Conservation (phyloP, 192 early-diverging fungal species). For the Spizellomyces sp. region DNA sequence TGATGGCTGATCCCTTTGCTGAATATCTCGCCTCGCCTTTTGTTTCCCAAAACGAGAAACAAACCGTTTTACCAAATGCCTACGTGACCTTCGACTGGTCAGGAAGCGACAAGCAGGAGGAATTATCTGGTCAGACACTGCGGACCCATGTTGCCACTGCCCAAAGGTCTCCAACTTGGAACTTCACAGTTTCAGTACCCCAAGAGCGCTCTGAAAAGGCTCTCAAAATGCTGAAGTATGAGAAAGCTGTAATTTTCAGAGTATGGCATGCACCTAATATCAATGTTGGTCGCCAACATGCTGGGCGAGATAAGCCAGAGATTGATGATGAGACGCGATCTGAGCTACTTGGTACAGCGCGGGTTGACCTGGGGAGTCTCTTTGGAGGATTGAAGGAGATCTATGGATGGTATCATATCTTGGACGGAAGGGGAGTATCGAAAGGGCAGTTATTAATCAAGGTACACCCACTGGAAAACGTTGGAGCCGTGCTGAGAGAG, state of each 20-base stretch:
- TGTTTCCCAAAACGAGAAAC: conserved; percentile 1
- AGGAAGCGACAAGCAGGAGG: background rate
- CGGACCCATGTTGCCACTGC: conserved; percentile 17
- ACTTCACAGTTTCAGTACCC: conserved; percentile 4
- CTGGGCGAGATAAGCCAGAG: background rate
- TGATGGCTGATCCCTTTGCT: conserved; percentile 16
- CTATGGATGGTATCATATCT: conserved; percentile 42
- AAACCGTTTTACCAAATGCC: conserved; percentile 25
- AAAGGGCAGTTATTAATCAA: conserved; percentile 39
- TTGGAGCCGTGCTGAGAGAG: conserved; percentile 27
- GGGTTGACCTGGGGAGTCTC: conserved; percentile 31
- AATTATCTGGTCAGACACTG: background rate
- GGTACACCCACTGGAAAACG: conserved; percentile 30
- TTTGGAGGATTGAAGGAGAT: conserved; percentile 37
- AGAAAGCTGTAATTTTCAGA: conserved; percentile 14
- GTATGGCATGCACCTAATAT: conserved; percentile 29
- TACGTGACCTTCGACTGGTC: conserved; percentile 32
- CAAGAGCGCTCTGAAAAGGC: conserved; percentile 18
- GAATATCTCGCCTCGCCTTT: conserved; percentile 22
- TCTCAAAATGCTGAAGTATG: conserved; percentile 20
- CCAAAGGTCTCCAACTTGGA: conserved; percentile 23
- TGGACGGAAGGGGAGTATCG: conserved; percentile 10
- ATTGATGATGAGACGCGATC: background rate
- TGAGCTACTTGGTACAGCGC: conserved; percentile 31
- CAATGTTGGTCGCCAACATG: background rate